A percentile compares a stretch with the other conserved stretches of the same genome.
Evolutionary conservation across 192 early-diverging fungal genomes (phyloP).

Genomic region (Coemansia sp.): DNA sequence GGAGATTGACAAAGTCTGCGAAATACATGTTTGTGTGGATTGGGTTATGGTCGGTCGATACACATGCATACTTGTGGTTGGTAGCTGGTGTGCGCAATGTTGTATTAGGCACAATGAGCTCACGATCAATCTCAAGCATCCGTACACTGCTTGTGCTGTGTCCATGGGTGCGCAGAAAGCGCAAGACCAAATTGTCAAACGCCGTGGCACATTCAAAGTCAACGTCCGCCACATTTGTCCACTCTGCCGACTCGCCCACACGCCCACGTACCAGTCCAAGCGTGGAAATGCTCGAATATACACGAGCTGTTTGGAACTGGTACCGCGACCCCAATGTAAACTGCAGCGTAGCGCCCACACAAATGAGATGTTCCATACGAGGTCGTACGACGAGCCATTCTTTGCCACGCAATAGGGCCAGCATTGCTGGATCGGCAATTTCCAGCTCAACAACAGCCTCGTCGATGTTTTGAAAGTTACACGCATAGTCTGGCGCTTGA

Average conservation of each 20-base stretch:
- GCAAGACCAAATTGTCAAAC: constrained; percentile 77
- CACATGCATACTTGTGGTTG: constrained; percentile 77
- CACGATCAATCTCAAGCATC: constrained; percentile 62
- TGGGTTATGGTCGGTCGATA: constrained; percentile 88
- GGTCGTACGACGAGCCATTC: constrained; percentile 69
- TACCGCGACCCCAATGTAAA: constrained; percentile 76
- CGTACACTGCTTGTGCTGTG: constrained; percentile 66
- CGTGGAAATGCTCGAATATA: constrained; percentile 63
- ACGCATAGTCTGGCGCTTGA: constrained; percentile 67
- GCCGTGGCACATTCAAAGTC: constrained; percentile 66
- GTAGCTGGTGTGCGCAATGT: neutral
- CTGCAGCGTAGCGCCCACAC: constrained; percentile 57
- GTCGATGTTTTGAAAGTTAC: constrained; percentile 75
- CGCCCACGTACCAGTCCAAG: constrained; percentile 61
- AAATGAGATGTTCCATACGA: neutral
- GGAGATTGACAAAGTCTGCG: constrained; percentile 79
- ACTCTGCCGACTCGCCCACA: constrained; percentile 55
- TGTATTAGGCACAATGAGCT: neutral
- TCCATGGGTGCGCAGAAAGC: constrained; percentile 76
- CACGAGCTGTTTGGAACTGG: constrained; percentile 58
- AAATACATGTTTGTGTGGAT: constrained; percentile 94
- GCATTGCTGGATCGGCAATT: constrained; percentile 64
- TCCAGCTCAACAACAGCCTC: constrained; percentile 73
- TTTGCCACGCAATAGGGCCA: constrained; percentile 79
- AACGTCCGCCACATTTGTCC: constrained; percentile 76